Conservation (phyloP, 257 asterid genomes). For the Prunella vulgaris region DNA sequence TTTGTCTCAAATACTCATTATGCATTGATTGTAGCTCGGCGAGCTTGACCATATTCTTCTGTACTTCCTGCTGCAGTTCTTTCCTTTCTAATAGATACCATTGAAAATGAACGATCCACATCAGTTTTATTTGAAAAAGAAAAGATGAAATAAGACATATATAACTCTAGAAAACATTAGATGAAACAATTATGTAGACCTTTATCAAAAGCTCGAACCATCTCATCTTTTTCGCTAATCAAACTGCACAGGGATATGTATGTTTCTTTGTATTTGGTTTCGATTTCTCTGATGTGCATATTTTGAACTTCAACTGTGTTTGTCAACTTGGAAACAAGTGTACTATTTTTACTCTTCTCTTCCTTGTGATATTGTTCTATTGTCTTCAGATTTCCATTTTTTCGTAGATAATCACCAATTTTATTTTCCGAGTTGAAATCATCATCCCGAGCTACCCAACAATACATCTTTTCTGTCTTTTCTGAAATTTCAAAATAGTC, state of each 20-base stretch:
- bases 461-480: conserved; percentile 21
- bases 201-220: conserved; percentile 33
- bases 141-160: neutral
- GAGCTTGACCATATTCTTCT: conserved; percentile 24
- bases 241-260: conserved; percentile 24
- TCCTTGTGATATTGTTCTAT: conserved; percentile 29
- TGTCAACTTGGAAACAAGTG: conserved; percentile 27
- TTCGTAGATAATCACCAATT: conserved; percentile 27
- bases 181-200: conserved; percentile 22
- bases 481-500: conserved; percentile 23
- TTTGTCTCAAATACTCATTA: conserved; percentile 30
- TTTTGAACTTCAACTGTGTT: conserved; percentile 27
- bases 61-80: conserved; percentile 29
- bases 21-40: conserved; percentile 35
- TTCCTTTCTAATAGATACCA: conserved; percentile 27
- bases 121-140: neutral
- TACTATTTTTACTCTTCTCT: conserved; percentile 27
- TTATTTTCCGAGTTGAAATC: conserved; percentile 21
- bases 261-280: conserved; percentile 40
- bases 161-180: neutral
- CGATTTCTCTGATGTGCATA: conserved; percentile 31
- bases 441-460: conserved; percentile 39
- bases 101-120: neutral
- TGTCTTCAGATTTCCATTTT: conserved; percentile 34
- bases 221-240: conserved; percentile 34